A percentile compares a stretch with the other conserved stretches of the same genome.
These are phyloP conservation scores for Saccharomycopsis microspora DNA, from an alignment of 805 yeast species.

Conservation along the genomic window DNA sequence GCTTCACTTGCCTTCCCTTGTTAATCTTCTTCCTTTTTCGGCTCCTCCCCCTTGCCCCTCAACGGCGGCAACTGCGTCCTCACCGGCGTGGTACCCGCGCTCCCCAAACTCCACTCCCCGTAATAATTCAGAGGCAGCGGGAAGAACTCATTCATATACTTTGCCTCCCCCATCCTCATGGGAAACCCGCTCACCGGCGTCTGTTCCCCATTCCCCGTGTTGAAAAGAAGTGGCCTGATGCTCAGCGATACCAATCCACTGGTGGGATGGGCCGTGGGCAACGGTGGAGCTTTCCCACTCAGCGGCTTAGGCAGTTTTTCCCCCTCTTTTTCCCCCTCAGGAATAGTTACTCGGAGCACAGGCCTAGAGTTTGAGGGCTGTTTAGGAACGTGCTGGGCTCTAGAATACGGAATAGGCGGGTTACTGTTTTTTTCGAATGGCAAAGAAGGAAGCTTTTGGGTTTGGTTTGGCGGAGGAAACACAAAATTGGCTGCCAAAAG, in stretches of 20 bases:
- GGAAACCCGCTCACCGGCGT: constrained; percentile 66
- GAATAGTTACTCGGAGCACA: constrained; percentile 54
- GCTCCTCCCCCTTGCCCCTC: not conserved
- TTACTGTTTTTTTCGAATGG: not conserved
- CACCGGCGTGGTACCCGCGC: not conserved
- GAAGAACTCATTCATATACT: constrained; percentile 33
- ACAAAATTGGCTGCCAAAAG: constrained; percentile 9
- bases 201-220: constrained; percentile 38
- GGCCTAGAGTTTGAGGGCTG: constrained; percentile 31
- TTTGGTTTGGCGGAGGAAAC: constrained; percentile 7
- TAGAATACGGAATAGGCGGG: constrained; percentile 16
- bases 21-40: no score
- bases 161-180: constrained; percentile 19
- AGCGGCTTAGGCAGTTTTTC: not conserved
- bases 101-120: constrained; percentile 15
- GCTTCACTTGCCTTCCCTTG: no score
- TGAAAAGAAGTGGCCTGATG: constrained; percentile 14
- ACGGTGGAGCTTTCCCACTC: constrained; percentile 3
- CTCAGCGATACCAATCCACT: constrained; percentile 16
- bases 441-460: constrained; percentile 9
- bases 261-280: constrained; percentile 13
- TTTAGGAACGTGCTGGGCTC: constrained; percentile 17
- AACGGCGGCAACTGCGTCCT: not conserved
- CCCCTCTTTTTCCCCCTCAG: constrained; percentile 25
- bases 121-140: constrained; percentile 77